Conservation (phyloP, 2,329 filamentous ascomycete species). For the Colletotrichum agaves region DNA sequence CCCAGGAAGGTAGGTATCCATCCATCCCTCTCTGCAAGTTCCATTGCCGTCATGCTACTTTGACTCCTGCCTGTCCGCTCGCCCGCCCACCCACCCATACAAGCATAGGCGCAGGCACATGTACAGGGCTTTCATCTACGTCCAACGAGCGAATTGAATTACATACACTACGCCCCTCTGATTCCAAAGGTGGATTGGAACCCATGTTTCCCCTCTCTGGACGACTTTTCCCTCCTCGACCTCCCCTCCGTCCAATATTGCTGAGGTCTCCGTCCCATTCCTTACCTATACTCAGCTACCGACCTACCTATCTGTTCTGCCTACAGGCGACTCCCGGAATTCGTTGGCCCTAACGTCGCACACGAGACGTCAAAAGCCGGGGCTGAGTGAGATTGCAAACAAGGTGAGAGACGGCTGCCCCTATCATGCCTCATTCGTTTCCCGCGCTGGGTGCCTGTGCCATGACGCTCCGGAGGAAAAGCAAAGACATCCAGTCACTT, state of each 20-base stretch:
- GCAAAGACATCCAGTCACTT: background rate
- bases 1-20: constrained; percentile 7
- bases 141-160: constrained; percentile 24
- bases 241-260: background rate
- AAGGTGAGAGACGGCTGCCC: constrained; percentile 2
- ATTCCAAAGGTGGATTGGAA: constrained; percentile 5
- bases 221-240: background rate
- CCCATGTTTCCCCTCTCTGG: constrained; percentile 4
- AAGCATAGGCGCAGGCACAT: too few relatives aligned
- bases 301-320: background rate
- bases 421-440: background rate
- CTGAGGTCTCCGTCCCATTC: constrained; percentile 4
- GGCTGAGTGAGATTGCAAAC: constrained; percentile 3
- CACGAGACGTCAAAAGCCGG: background rate
- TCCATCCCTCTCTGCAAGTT: constrained; percentile 18
- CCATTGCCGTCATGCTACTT: constrained; percentile 24
- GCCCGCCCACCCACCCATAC: background rate
- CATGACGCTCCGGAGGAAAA: background rate
- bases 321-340: background rate
- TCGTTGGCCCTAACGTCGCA: background rate
- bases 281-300: constrained; percentile 9
- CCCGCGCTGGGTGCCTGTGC: too few relatives aligned
- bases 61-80: background rate
- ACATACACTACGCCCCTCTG: constrained; percentile 17
- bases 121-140: background rate